These are phyloP conservation scores for Climacium dendroides DNA, from an alignment of 225 moss, liverwort and hornwort genomes.

Conservation along the genomic window DNA sequence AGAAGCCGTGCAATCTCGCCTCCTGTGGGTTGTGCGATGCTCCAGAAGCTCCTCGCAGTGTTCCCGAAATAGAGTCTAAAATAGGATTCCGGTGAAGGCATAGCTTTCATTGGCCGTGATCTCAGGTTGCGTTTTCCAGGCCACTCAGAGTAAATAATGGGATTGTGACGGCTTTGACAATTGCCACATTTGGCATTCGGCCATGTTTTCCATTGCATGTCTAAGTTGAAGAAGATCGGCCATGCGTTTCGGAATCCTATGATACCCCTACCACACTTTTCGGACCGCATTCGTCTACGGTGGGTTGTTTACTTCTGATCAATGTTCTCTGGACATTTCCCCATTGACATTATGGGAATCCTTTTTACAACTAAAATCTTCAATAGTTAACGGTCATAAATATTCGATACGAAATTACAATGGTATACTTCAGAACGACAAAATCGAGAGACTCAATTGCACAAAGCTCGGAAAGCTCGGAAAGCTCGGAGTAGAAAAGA, in stretches of 20 bases:
- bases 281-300: neutral
- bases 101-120: neutral
- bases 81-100: neutral
- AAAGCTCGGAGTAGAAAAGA: neutral
- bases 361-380: neutral
- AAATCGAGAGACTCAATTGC: neutral
- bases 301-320: neutral
- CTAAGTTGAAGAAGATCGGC: neutral
- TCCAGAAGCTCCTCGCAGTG: neutral
- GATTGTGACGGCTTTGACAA: neutral
- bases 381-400: neutral
- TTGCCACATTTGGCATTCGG: neutral
- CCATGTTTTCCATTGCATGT: neutral
- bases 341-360: too few relatives aligned
- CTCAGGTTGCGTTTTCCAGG: neutral
- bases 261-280: neutral
- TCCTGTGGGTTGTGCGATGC: too few relatives aligned
- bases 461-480: neutral
- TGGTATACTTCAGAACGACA: neutral
- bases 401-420: neutral
- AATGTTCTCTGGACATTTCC: neutral
- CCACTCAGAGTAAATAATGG: neutral
- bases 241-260: neutral
- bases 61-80: neutral
- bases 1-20: neutral